A percentile compares a stretch with the other conserved stretches of the same genome.
Evolutionary conservation across 495 filamentous ascomycete species (phyloP).

Genomic region (Cetradonia linearis): DNA sequence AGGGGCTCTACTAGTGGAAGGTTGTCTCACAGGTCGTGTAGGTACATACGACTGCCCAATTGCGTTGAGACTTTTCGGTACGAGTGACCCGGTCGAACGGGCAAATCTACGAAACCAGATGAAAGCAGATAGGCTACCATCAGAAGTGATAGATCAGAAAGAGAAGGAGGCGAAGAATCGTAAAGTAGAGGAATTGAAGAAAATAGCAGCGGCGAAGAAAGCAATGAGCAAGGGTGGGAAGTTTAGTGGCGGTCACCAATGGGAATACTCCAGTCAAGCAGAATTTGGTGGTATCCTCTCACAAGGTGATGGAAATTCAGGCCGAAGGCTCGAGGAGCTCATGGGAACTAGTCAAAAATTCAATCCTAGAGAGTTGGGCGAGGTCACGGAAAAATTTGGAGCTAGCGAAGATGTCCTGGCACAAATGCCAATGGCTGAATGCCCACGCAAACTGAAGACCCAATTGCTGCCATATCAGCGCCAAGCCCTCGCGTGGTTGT

Average conservation of each 20-base stretch:
- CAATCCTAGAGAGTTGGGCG: constrained; percentile 56
- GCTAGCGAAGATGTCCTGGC: constrained; percentile 57
- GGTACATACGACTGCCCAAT: constrained; percentile 61
- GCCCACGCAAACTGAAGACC: constrained; percentile 53
- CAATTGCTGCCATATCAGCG: constrained; percentile 73
- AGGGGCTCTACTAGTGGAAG: constrained; percentile 51
- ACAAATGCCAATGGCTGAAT: constrained; percentile 62
- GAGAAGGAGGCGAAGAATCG: constrained; percentile 42
- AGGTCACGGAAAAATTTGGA: constrained; percentile 60
- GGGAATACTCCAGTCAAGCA: constrained; percentile 6
- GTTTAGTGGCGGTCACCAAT: constrained; percentile 22
- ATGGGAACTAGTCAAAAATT: constrained; percentile 58
- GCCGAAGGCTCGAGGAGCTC: constrained; percentile 48
- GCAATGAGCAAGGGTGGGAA: constrained; percentile 26
- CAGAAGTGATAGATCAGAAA: constrained; percentile 37
- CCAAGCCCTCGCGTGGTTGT: constrained; percentile 76
- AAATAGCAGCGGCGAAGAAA: constrained; percentile 31
- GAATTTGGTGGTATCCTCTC: constrained; percentile 20
- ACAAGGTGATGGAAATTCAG: constrained; percentile 25
- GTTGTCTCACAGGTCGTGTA: constrained; percentile 51
- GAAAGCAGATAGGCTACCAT: constrained; percentile 50
- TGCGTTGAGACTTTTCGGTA: constrained; percentile 54
- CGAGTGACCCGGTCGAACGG: constrained; percentile 42
- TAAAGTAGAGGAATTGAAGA: constrained; percentile 33
- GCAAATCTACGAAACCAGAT: constrained; percentile 48